Evolutionary conservation across 2,329 filamentous ascomycete species (phyloP), one percentile per base, ranked within the genome.

Genomic region (Didymella lethalis): DNA sequence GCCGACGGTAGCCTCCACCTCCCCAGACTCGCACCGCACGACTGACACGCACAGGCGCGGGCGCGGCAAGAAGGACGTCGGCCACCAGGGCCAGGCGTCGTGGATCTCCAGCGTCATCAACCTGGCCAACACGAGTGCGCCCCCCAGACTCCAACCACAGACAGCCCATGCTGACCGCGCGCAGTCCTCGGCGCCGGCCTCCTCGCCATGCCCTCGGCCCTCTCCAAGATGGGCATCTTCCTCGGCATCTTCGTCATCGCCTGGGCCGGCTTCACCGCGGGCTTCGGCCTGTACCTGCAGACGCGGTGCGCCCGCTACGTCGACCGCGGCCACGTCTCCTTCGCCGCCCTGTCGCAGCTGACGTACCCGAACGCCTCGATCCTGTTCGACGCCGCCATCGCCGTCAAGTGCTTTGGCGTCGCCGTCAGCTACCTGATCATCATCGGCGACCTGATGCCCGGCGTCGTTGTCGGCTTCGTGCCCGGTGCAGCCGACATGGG

Each of bases 371-470:
- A 97, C 75, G 93, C 94, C 2, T 92, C 95, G 8, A 92, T 99
- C 46, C 84, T 98, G 45, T 99, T 99, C 76, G 95, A 99, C 79
- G 89, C 90, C 7, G 95, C 95, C 6, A 99, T 99, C 74, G 93
- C 94, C 12, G 88, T 99, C 73, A 99, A 99, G 77, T 99, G 95
- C 78, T 99, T 99, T 75, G 95, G 95, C 36, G 95, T 99, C 10
- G 95, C 91, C 23, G 92, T 98, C 59, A 97, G 93, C 69, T 99
- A 99, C 79, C 86, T 99, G 70, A 99, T 99, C 73, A 98, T 99
- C 72, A 98, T 99, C 68, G 95, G 95, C 49, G 95, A 99, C 76
- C 82, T 99, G 63, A 99, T 99, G 95, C 95, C 95, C 0, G 94
- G 93, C 38, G 95, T 99, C 10, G 88, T 95, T 25, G 81, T 87